Evolutionary conservation across 2,329 filamentous ascomycete species (phyloP).

Genomic region (Fusarium mangiferae): DNA sequence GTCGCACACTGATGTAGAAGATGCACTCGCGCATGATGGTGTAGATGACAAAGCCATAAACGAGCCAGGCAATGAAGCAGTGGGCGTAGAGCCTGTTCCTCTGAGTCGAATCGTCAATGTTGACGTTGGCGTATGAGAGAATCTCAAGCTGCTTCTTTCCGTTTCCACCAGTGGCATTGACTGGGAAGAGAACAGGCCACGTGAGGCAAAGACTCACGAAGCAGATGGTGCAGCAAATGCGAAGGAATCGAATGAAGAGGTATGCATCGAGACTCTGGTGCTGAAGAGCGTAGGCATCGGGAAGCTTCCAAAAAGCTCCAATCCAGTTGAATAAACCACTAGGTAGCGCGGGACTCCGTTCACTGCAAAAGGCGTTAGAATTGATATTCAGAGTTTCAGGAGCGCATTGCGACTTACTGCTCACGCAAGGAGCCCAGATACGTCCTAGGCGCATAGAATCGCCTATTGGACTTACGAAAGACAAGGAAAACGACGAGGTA

Average conservation of each 20-base stretch:
- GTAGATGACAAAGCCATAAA: slow-evolving; percentile 88
- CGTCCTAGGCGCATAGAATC: slow-evolving; percentile 67
- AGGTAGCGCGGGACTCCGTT: slow-evolving; percentile 66
- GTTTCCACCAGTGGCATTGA: slow-evolving; percentile 84
- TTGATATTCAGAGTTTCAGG: neutral
- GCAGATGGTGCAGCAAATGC: slow-evolving; percentile 79
- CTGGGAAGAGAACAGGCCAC: slow-evolving; percentile 84
- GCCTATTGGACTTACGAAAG: slow-evolving; percentile 58
- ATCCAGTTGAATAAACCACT: slow-evolving; percentile 72
- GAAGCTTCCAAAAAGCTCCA: slow-evolving; percentile 67
- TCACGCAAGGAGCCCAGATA: slow-evolving; percentile 60
- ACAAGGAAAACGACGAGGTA: slow-evolving; percentile 64
- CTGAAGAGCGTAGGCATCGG: slow-evolving; percentile 83
- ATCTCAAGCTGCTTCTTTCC: slow-evolving; percentile 69
- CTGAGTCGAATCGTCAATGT: slow-evolving; percentile 58
- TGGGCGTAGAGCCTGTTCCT: slow-evolving; percentile 81
- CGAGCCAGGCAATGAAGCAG: slow-evolving; percentile 81
- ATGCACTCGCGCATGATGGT: slow-evolving; percentile 90
- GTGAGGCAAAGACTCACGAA: slow-evolving; percentile 83
- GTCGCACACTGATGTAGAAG: slow-evolving; percentile 92
- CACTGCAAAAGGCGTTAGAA: slow-evolving; percentile 49
- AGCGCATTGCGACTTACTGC: slow-evolving; percentile 52
- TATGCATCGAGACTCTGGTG: slow-evolving; percentile 91
- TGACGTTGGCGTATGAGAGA: slow-evolving; percentile 53
- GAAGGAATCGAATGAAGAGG: slow-evolving; percentile 86